Percentiles rank a stretch among this genome's conserved stretches.
Conservation (phyloP, 2,329 filamentous ascomycete genomes). For the Onygenales sp. region DNA sequence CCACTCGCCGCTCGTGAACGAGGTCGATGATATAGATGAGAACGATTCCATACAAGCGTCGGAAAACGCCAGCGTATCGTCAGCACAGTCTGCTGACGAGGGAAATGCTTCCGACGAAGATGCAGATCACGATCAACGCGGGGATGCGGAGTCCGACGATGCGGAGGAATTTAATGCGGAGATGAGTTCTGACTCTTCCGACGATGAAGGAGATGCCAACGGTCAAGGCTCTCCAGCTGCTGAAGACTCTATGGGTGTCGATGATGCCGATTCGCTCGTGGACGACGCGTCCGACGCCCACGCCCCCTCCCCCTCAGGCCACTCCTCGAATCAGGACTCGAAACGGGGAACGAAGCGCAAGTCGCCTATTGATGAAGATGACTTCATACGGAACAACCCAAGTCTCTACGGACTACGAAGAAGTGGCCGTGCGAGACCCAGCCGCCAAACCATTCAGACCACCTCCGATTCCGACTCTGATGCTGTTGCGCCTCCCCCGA, state of each 20-base stretch:
- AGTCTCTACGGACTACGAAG: constrained; percentile 89
- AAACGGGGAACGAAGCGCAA: constrained; percentile 62
- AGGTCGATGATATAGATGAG: constrained; percentile 2
- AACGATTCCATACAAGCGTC: constrained; percentile 1
- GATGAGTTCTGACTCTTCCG: constrained; percentile 37
- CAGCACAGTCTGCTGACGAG: constrained; percentile 17
- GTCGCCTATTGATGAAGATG: constrained; percentile 63
- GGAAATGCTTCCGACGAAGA: constrained; percentile 7
- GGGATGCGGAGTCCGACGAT: neutral
- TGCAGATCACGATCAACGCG: constrained; percentile 2
- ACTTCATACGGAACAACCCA: constrained; percentile 82
- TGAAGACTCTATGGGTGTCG: constrained; percentile 39
- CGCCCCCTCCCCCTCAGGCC: constrained; percentile 46
- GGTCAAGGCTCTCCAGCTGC: constrained; percentile 50
- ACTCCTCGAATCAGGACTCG: constrained; percentile 63
- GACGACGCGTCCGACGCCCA: constrained; percentile 47
- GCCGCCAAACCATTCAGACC: constrained; percentile 54
- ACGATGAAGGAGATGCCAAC: constrained; percentile 35
- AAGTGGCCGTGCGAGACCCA: constrained; percentile 62
- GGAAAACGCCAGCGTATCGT: constrained; percentile 7
- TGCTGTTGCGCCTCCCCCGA: constrained; percentile 43
- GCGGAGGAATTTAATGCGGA: constrained; percentile 4
- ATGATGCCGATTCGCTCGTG: constrained; percentile 64
- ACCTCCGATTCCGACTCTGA: constrained; percentile 62
- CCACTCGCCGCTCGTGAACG: constrained; percentile 4